Base-by-base conservation (phyloP, 192 early-diverging fungal genomes). In the Rhizophagus prolifer region DNA sequence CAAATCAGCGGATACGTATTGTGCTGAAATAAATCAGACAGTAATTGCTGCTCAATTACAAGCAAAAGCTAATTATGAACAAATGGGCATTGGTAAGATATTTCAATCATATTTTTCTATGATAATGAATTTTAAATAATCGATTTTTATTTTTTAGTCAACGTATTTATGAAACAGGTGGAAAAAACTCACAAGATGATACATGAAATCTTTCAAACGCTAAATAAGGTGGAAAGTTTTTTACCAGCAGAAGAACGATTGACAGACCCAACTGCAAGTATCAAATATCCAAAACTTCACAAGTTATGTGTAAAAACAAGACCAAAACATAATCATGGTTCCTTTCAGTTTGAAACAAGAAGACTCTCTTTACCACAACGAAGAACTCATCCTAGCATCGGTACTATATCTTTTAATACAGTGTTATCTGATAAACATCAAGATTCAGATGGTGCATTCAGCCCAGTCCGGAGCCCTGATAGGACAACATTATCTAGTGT, bases 161-260 rank as follows among this genome's bases (percentile, higher is more conserved):
- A 76, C 30, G 26, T 25, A 31, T 23, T 76, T 21, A 76, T 67
- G 28, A 76, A 76, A 68, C 75, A 76, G 34, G 75, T 76, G 26
- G 75, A 67, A 58, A 76, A 67, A 58, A 67, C 75, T 36, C 75
- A 76, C 28, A 50, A 67, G 28, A 26, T 64, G n/a, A 34, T 76
- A 26, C 21, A 67, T 36, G 75, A 76, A 23, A 66, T 58, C 16
- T 76, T 76, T 58, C 64, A 66, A 58, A 76, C 64, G 13, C 23
- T 76, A 13, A 65, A 67, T 36, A 76, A 76, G 67, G 16, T 76
- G 5, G 75, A 76, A 21, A 58, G 31, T 23, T 58, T 76, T 30
- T 36, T 76, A 58, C 31, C 63, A 64, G 50, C 13, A 34, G 64
- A 76, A 28, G 30, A 25, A 31, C 62, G 25, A 31, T 54, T 67